phyloP scores from a whole-genome alignment of 2,329 filamentous ascomycete genomes.

The Microascus cirrosus region DNA sequence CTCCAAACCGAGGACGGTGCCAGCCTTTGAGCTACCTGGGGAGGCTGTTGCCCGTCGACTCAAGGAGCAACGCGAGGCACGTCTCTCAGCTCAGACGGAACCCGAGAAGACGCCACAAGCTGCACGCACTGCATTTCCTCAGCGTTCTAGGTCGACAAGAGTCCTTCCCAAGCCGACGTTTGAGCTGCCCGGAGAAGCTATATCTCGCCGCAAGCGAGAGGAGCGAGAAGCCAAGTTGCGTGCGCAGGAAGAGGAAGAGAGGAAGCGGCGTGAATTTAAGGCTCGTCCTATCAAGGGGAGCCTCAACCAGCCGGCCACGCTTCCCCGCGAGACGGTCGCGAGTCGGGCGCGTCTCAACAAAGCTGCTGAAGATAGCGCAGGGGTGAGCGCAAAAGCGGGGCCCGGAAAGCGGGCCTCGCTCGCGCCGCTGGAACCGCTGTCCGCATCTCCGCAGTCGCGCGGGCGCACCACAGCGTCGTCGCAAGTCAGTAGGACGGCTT shows the following conservation, averaged over 20 bases:
- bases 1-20: slow-evolving; percentile 38
- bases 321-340: slow-evolving; percentile 44
- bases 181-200: slow-evolving; percentile 52
- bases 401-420: slow-evolving; percentile 15
- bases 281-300: slow-evolving; percentile 42
- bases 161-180: slow-evolving; percentile 43
- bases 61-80: slow-evolving; percentile 47
- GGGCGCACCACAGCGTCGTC: slow-evolving; percentile 13
- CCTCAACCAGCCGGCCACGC: slow-evolving; percentile 22
- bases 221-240: slow-evolving; percentile 42
- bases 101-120: slow-evolving; percentile 3
- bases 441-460: slow-evolving; percentile 10
- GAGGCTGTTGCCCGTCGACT: slow-evolving; percentile 47
- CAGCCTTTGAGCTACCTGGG: slow-evolving; percentile 52
- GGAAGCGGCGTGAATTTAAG: slow-evolving; percentile 51
- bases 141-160: slow-evolving; percentile 36
- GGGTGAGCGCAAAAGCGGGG: slow-evolving; percentile 5
- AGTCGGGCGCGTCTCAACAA: slow-evolving; percentile 44
- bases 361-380: slow-evolving; percentile 15
- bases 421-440: background rate
- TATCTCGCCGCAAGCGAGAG: slow-evolving; percentile 43
- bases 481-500: slow-evolving; percentile 26
- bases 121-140: background rate
- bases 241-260: slow-evolving; percentile 48
- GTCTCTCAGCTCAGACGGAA: slow-evolving; percentile 24